Percentiles rank a stretch among this genome's conserved stretches.
Conservation (phyloP, 208 protist species). For the Herpetomonas muscarum region DNA sequence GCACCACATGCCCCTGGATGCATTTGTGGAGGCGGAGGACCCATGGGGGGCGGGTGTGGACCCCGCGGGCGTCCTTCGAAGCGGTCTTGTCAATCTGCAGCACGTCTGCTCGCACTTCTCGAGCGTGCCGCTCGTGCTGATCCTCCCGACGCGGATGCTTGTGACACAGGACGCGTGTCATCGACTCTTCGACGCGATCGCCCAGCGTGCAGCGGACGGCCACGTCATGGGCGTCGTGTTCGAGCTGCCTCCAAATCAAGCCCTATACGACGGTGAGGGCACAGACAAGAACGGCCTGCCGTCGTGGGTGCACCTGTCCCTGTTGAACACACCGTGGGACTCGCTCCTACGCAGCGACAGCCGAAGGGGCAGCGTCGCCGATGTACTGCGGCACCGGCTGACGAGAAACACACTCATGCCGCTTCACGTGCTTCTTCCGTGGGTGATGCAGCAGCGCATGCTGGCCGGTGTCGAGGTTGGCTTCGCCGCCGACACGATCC, state of each 20-base stretch:
- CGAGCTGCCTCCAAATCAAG: constrained; percentile 42
- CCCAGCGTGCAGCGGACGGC: constrained; percentile 7
- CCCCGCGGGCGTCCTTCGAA: constrained; percentile 11
- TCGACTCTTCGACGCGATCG: constrained; percentile 17
- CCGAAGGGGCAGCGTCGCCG: not conserved
- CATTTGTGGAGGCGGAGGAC: constrained; percentile 20
- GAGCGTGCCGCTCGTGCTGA: constrained; percentile 26
- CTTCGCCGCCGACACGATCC: constrained; percentile 40
- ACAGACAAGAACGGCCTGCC: not conserved
- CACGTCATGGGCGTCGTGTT: constrained; percentile 15
- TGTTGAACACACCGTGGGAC: constrained; percentile 32
- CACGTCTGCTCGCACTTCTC: constrained; percentile 13
- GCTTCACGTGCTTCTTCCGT: constrained; percentile 53
- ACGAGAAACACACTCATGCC: constrained; percentile 30
- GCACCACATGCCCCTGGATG: constrained; percentile 24
- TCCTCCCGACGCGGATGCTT: constrained; percentile 56
- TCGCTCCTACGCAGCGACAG: constrained; percentile 7
- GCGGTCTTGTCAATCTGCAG: constrained; percentile 18
- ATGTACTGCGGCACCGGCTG: not conserved
- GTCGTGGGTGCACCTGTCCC: constrained; percentile 34
- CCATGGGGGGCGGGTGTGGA: constrained; percentile 33
- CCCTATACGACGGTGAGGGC: constrained; percentile 12
- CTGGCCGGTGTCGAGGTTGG: constrained; percentile 24
- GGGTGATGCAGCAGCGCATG: constrained; percentile 27
- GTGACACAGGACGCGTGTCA: constrained; percentile 48